Evolutionary conservation across 805 yeast species (phyloP), one percentile per base, ranked within the genome.

Genomic region (Cyberlindnera meyerae): DNA sequence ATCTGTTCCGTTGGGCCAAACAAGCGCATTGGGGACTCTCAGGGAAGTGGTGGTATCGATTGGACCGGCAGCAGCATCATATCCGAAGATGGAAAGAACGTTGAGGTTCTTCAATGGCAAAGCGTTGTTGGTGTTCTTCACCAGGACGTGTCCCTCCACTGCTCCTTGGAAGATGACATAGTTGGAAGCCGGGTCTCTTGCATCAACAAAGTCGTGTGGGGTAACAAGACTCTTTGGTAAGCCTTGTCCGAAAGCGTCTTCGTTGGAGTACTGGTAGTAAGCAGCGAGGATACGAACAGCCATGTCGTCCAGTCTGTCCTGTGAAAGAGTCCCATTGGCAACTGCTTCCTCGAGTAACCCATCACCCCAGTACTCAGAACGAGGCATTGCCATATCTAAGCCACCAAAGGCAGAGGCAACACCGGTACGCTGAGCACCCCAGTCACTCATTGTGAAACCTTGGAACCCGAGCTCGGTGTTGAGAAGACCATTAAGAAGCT

Each of bases 291-390:
- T 37, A 18, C 40, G 25, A 4, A 15, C 24, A 14, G 37, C 41
- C 41, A 37, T 33, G 25, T 33, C 36, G 16, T 32, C 41, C n/a
- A 33, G n/a, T 37, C 41, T 37, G 15, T 29, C 34, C 16, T 37
- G 41, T 3, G 36, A 24, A 9, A 37, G 8, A 3, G 41, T 29
- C 4, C 34, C 37, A 11, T 37, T 33, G 18, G 29, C 8, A 5
- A 37, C 36, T 3, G 31, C 31, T 8, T 25, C 27, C 2, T 29
- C 20, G 18, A 37, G n/a, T 27, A 27, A 24, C 4, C 40, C 40
- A 18, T 24, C 34, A 17, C 12, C 22, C 40, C 40, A 37, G 33
- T 31, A 28, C 7, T 8, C 17, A 13, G 40, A 32, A 6, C 9
- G 7, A 12, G 40, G 40, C 36, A 37, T 31, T 5, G 32, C 36